Evolutionary conservation across 2,329 filamentous ascomycete genomes (phyloP).

Genomic region (Ascochyta clinopodiicola): DNA sequence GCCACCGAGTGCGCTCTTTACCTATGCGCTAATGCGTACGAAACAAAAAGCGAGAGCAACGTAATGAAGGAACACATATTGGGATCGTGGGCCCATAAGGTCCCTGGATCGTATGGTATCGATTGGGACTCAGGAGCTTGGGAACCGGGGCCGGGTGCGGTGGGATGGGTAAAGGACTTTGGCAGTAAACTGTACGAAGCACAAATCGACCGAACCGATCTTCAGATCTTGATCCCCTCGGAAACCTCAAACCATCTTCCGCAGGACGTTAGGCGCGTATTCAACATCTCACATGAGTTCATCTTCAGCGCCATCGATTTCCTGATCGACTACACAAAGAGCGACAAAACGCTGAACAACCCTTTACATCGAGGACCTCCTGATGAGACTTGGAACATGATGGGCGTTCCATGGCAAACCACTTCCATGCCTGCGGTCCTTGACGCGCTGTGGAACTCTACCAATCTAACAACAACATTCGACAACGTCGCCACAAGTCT

Average conservation of each 20-base stretch:
- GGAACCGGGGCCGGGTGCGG: not conserved
- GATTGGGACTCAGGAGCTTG: not conserved
- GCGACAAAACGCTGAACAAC: not conserved
- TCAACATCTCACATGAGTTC: too few species aligned
- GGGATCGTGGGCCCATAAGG: slow-evolving; percentile 10
- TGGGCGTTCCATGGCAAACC: too few species aligned
- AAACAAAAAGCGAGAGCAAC: slow-evolving; percentile 4
- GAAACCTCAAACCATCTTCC: not conserved
- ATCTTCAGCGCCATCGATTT: not conserved
- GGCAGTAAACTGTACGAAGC: slow-evolving; percentile 2
- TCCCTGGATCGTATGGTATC: not conserved
- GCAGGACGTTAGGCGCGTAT: not conserved
- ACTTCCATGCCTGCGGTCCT: not conserved
- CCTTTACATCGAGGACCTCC: not conserved
- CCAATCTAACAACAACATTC: slow-evolving; percentile 4
- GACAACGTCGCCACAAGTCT: slow-evolving; percentile 7
- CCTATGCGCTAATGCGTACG: slow-evolving; percentile 17
- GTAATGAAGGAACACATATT: not conserved
- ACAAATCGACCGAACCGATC: not conserved
- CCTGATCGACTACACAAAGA: not conserved
- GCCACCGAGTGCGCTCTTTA: slow-evolving; percentile 23
- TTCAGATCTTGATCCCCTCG: not conserved
- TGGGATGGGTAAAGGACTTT: not conserved
- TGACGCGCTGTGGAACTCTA: slow-evolving; percentile 6
- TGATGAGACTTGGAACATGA: not conserved